These are phyloP conservation scores for Fraxinus cuspidata DNA, from an alignment of 257 asterid genomes.

Conservation along the genomic window DNA sequence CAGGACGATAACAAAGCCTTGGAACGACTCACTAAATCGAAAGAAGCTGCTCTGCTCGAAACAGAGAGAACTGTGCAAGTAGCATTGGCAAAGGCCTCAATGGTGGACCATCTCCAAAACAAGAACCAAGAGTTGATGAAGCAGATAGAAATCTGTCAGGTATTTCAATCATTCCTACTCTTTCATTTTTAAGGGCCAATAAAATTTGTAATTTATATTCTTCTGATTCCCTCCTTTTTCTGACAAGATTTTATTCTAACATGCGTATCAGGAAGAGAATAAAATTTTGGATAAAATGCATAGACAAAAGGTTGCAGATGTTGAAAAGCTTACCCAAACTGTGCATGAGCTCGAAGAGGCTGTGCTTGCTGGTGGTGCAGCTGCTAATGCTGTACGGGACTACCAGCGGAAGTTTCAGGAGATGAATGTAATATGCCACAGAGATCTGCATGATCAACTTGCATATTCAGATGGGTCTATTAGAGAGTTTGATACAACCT, in stretches of 20 bases:
- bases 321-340: constrained; percentile 94
- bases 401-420: constrained; percentile 99
- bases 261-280: constrained; percentile 76
- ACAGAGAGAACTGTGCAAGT: constrained; percentile 94
- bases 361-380: constrained; percentile 98
- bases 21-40: constrained; percentile 95
- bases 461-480: constrained; percentile 8
- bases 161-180: constrained; percentile 22
- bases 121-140: constrained; percentile 97
- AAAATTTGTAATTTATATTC: constrained; percentile 6
- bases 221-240: constrained; percentile 11
- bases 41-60: constrained; percentile 96
- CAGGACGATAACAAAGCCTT: constrained; percentile 97
- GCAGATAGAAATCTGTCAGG: constrained; percentile 99
- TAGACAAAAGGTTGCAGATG: constrained; percentile 96
- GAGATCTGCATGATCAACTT: constrained; percentile 6
- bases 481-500: constrained; percentile 21
- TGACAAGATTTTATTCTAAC: constrained; percentile 16
- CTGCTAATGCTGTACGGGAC: constrained; percentile 98
- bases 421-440: constrained; percentile 69
- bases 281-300: constrained; percentile 94
- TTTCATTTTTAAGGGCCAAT: constrained; percentile 16
- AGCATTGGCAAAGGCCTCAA: constrained; percentile 94
- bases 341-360: constrained; percentile 99
- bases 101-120: constrained; percentile 99